These are phyloP conservation scores for Xylaria sp. DNA, from an alignment of 2,329 filamentous ascomycete genomes.

Conservation along the genomic window DNA sequence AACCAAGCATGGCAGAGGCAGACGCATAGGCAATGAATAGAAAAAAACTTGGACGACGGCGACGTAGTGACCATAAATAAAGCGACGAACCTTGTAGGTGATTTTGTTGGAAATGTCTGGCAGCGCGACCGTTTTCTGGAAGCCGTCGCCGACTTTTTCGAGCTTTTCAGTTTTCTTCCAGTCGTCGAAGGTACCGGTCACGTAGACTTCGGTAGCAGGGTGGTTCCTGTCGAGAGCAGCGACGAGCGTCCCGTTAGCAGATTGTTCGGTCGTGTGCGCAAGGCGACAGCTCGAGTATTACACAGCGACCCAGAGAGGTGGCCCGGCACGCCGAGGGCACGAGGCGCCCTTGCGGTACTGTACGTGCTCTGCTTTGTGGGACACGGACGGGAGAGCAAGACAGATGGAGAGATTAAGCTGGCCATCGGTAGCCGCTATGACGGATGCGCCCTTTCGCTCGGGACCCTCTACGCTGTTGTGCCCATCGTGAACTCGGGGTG, in stretches of 20 bases:
- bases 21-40: slow-evolving; percentile 16
- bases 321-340: background rate
- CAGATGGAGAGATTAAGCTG: slow-evolving; percentile 3
- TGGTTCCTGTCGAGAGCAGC: slow-evolving; percentile 69
- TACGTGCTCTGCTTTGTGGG: background rate
- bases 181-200: slow-evolving; percentile 94
- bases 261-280: slow-evolving; percentile 1
- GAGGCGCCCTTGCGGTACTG: slow-evolving; percentile 5
- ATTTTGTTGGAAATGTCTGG: slow-evolving; percentile 72
- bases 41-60: background rate
- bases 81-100: slow-evolving; percentile 83
- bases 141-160: slow-evolving; percentile 73
- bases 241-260: slow-evolving; percentile 17
- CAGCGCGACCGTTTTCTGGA: slow-evolving; percentile 81
- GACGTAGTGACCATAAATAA: slow-evolving; percentile 14
- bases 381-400: background rate
- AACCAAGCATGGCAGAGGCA: background rate
- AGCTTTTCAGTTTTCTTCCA: slow-evolving; percentile 89
- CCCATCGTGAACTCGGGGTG: background rate
- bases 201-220: slow-evolving; percentile 83
- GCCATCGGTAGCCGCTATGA: background rate
- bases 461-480: background rate
- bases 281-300: slow-evolving; percentile 4
- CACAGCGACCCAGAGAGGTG: background rate
- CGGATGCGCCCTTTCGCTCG: background rate